Percentiles rank a stretch among this genome's conserved stretches.
Evolutionary conservation across 768 basidiomycete genomes (phyloP).

Genomic region (Leccinum subgranulosum): DNA sequence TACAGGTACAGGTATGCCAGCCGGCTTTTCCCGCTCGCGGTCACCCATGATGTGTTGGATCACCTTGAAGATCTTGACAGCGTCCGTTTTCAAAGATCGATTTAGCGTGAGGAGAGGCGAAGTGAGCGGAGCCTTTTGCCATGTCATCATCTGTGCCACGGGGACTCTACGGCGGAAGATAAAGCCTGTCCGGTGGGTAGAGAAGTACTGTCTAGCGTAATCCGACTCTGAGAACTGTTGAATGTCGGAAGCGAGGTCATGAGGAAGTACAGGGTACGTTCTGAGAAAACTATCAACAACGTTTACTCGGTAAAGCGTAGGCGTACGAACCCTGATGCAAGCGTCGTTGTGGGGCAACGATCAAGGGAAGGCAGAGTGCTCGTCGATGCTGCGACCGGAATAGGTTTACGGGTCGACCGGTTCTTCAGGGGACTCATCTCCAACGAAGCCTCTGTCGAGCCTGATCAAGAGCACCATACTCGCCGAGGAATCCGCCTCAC

Average conservation of each 20-base stretch:
- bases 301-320: neutral
- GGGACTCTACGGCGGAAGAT: constrained; percentile 82
- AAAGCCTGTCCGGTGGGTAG: constrained; percentile 85
- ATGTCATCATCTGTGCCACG: constrained; percentile 83
- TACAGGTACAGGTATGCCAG: constrained; percentile 47
- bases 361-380: constrained; percentile 19
- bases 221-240: constrained; percentile 84
- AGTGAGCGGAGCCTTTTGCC: constrained; percentile 78
- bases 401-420: constrained; percentile 58
- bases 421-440: constrained; percentile 77
- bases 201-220: constrained; percentile 85
- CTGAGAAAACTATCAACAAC: constrained; percentile 36
- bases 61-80: constrained; percentile 82
- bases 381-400: constrained; percentile 46
- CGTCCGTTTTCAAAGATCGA: constrained; percentile 65
- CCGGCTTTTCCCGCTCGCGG: constrained; percentile 65
- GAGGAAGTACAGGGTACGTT: constrained; percentile 72
- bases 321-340: constrained; percentile 62
- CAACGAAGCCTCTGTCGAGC: constrained; percentile 53
- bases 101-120: constrained; percentile 75
- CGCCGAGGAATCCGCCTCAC: constrained; percentile 36
- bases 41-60: constrained; percentile 95
- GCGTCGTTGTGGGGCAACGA: constrained; percentile 38
- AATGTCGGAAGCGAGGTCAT: constrained; percentile 80
- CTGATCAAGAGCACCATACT: neutral